These are phyloP conservation scores for Oemleria cerasiformis DNA, from an alignment of 306 rosid species.

Conservation along the genomic window DNA sequence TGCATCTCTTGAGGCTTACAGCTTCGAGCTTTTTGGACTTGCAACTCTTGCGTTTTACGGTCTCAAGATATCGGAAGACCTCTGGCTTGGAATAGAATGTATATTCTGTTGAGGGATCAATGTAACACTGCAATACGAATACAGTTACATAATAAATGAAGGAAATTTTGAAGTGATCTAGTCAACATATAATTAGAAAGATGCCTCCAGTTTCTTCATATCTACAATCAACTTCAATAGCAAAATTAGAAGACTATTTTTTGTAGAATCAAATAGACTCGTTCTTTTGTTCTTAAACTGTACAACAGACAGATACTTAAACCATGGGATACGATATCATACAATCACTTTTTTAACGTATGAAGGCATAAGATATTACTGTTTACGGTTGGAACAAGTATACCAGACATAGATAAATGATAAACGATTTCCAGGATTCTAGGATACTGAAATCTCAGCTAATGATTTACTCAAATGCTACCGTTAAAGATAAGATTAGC, in stretches of 20 bases:
- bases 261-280: background rate
- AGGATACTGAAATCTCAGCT: background rate
- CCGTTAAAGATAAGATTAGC: background rate
- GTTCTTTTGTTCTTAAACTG: background rate
- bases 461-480: background rate
- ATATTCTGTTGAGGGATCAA: constrained; percentile 51
- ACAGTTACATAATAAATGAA: constrained; percentile 17
- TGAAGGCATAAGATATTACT: background rate
- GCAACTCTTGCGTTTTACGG: constrained; percentile 33
- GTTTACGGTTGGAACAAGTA: background rate
- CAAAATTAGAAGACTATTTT: background rate
- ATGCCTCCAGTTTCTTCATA: constrained; percentile 12
- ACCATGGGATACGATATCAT: background rate
- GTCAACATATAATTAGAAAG: constrained; percentile 14
- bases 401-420: background rate
- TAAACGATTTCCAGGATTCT: background rate
- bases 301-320: background rate
- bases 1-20: constrained; percentile 32
- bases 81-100: constrained; percentile 86
- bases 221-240: background rate
- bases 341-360: background rate
- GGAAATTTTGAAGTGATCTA: constrained; percentile 8
- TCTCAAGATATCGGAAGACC: constrained; percentile 68
- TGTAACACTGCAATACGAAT: constrained; percentile 59
- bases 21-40: constrained; percentile 43